These are phyloP conservation scores for Hippophae gyantsensis DNA, from an alignment of 306 rosid species.

Conservation along the genomic window DNA sequence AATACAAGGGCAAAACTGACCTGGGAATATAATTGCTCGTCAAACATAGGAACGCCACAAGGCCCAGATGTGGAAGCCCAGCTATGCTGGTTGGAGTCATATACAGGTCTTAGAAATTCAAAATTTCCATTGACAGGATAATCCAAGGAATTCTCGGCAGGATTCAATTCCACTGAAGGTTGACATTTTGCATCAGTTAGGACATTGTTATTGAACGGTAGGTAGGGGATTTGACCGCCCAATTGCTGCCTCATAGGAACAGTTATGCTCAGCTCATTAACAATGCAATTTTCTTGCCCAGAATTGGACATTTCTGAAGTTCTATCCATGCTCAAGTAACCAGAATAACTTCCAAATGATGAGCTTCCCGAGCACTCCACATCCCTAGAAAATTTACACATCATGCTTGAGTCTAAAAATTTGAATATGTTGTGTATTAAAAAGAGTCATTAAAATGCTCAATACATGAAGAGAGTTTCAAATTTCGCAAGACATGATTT, in stretches of 20 bases:
- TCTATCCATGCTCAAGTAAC: slow-evolving; percentile 41
- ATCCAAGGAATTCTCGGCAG: slow-evolving; percentile 50
- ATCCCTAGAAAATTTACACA: slow-evolving; percentile 37
- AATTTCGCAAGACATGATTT: not conserved
- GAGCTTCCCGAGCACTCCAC: slow-evolving; percentile 59
- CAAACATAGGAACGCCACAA: slow-evolving; percentile 42
- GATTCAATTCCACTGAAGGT: slow-evolving; percentile 42
- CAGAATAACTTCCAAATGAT: slow-evolving; percentile 46
- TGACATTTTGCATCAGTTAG: slow-evolving; percentile 47
- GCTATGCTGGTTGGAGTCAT: slow-evolving; percentile 44
- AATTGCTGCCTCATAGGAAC: slow-evolving; percentile 46
- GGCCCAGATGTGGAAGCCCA: slow-evolving; percentile 81
- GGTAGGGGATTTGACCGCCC: slow-evolving; percentile 53
- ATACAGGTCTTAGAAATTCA: slow-evolving; percentile 49
- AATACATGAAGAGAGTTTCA: too few species aligned
- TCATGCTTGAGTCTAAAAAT: not conserved
- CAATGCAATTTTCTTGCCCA: slow-evolving; percentile 38
- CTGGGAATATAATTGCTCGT: slow-evolving; percentile 34
- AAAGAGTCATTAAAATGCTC: not conserved
- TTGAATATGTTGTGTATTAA: not conserved
- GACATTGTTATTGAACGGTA: slow-evolving; percentile 58
- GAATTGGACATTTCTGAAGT: slow-evolving; percentile 36
- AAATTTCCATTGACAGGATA: slow-evolving; percentile 57
- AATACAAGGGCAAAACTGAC: slow-evolving; percentile 13
- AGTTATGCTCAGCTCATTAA: slow-evolving; percentile 32